A percentile compares a stretch with the other conserved stretches of the same genome.
These are phyloP conservation scores for Somion occarium DNA, from an alignment of 1,284 basidiomycete genomes.

Conservation along the genomic window DNA sequence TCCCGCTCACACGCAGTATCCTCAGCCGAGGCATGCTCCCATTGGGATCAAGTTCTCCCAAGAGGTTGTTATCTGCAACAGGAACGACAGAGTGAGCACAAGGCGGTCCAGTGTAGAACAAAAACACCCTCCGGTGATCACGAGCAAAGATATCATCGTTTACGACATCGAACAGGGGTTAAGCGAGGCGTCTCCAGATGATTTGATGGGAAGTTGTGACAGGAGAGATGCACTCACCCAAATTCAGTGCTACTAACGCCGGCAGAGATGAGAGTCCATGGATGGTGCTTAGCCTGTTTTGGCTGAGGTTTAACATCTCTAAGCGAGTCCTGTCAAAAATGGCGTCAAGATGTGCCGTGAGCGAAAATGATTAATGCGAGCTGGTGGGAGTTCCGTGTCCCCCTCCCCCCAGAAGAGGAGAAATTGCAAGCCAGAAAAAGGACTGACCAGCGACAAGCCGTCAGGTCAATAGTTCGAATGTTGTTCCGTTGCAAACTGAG, in stretches of 20 bases:
- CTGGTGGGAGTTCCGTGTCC: slow-evolving; percentile 12
- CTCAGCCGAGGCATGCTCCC: slow-evolving; percentile 64
- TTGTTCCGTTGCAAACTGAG: slow-evolving; percentile 80
- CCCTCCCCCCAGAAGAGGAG: slow-evolving; percentile 6
- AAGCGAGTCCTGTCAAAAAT: slow-evolving; percentile 59
- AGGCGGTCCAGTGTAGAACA: not conserved
- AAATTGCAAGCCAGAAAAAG: slow-evolving; percentile 1
- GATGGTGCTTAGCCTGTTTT: slow-evolving; percentile 67
- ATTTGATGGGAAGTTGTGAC: slow-evolving; percentile 2
- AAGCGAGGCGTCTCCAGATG: slow-evolving; percentile 1
- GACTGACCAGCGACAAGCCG: slow-evolving; percentile 66
- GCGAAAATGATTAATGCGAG: slow-evolving; percentile 19
- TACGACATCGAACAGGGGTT: not conserved
- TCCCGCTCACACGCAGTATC: slow-evolving; percentile 84
- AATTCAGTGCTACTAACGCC: slow-evolving; percentile 67
- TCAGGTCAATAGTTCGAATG: slow-evolving; percentile 63
- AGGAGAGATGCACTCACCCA: slow-evolving; percentile 52
- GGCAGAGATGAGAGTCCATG: slow-evolving; percentile 58
- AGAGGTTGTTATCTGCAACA: slow-evolving; percentile 66
- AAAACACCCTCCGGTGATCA: slow-evolving; percentile 3
- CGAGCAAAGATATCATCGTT: slow-evolving; percentile 1
- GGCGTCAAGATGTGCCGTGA: slow-evolving; percentile 19
- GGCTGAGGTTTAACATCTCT: slow-evolving; percentile 80
- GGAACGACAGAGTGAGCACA: slow-evolving; percentile 7
- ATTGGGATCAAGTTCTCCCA: slow-evolving; percentile 48